Conservation (phyloP, 2,329 filamentous ascomycete genomes). For the Penicillium sp. region DNA sequence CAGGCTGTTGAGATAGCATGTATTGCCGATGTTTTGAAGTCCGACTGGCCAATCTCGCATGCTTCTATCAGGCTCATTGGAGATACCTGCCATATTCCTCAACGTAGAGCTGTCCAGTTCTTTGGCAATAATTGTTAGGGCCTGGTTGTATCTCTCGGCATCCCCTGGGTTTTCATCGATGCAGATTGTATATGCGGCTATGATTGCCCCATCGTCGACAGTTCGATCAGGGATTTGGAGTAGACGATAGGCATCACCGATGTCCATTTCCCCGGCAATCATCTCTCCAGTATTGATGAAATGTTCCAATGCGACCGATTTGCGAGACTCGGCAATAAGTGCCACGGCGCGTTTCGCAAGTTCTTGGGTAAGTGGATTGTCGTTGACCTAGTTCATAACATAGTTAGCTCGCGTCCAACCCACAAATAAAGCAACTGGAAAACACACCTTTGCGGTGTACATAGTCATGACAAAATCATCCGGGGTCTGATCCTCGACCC, state of each 20-base stretch:
- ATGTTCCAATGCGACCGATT: constrained; percentile 54
- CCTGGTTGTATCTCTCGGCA: constrained; percentile 47
- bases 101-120: constrained; percentile 43
- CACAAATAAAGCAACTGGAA: not conserved
- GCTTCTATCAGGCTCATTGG: constrained; percentile 33
- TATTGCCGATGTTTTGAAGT: constrained; percentile 91
- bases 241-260: constrained; percentile 53
- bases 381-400: constrained; percentile 44
- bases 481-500: constrained; percentile 49
- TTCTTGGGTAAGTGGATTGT: constrained; percentile 51
- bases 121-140: constrained; percentile 50
- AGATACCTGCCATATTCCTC: constrained; percentile 34
- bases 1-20: constrained; percentile 95
- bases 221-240: constrained; percentile 55
- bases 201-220: constrained; percentile 52
- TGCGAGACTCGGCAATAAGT: constrained; percentile 59
- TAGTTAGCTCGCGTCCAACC: not conserved
- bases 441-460: constrained; percentile 55
- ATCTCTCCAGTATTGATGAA: constrained; percentile 56
- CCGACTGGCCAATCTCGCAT: constrained; percentile 71
- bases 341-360: constrained; percentile 57
- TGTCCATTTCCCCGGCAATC: constrained; percentile 54
- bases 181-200: constrained; percentile 50
- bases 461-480: constrained; percentile 61
- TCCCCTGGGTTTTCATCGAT: constrained; percentile 49